Base-by-base conservation (phyloP, 768 basidiomycete genomes). In the Pilatotrama ljubarskyi region DNA sequence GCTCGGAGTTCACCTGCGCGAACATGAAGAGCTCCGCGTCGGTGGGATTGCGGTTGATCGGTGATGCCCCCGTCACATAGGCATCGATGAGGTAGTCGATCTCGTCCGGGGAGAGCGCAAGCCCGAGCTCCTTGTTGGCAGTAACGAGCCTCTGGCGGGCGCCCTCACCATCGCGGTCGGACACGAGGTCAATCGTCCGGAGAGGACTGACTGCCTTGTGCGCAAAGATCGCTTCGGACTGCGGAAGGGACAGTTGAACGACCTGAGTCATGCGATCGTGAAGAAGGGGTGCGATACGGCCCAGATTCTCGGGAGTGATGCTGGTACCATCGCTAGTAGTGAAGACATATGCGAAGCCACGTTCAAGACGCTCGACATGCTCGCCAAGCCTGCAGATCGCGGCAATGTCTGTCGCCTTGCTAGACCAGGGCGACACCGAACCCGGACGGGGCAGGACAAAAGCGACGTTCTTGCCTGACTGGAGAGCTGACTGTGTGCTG, bases 21-120 rank as follows among this genome's bases (percentile, higher is more conserved):
- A 98, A 99, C 97, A 98, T 99, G 83, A 99, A 99, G 8, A 99
- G 80, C 72, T 99, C 97, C 3, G 96, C 95, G 70, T 98, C 97
- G 38, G 92, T 97, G 8, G 96, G 97, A 70, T 93, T 88, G 36
- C 95, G 86, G 48, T 80, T 79, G 73, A 90, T 84, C 1, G 90
- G 81, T 13, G 79, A 70, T 5, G 77, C 58, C 5, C 90, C 88
- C n/a, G 88, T 79, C 25, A 91, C 80, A 74, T 94, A 99, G 11
- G 91, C 94, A 53, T 90, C 81, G 64, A 97, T 82, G 63, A 98
- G 86, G 74, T 98, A 99, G 67, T 88, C 84, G 62, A 98, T 91
- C 72, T 99, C 97, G 55, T 94, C 90, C 0, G 82, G 67, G 0
- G 94, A 90, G 7, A 99, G 83, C 0, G 97, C 97, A 29, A 99